phyloP scores from a whole-genome alignment of 148 eudicot species.

The Tetragonia tetragonoides region DNA sequence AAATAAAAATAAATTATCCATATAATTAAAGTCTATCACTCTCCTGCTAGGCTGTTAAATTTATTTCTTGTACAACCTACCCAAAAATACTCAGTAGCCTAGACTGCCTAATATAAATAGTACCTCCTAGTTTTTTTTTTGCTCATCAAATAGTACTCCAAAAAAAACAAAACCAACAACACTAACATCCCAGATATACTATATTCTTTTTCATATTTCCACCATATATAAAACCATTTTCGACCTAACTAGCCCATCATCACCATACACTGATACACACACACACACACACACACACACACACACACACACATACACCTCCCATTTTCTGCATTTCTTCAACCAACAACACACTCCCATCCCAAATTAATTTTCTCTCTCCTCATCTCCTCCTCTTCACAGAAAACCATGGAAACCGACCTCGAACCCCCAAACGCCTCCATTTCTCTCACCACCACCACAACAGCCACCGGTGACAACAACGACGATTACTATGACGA shows the following conservation, averaged over 20 bases:
- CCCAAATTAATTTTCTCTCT: not conserved
- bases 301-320: not conserved
- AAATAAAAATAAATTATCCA: too few species aligned
- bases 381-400: not conserved
- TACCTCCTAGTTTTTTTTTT: too few species aligned
- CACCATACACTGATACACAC: constrained; percentile 7
- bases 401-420: constrained; percentile 28
- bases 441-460: constrained; percentile 4
- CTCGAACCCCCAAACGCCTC: constrained; percentile 30
- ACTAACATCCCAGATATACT: too few species aligned
- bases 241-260: not conserved
- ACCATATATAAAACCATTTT: not conserved
- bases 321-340: not conserved
- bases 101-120: too few species aligned
- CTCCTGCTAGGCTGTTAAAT: too few species aligned
- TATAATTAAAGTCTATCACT: too few species aligned
- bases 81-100: too few species aligned
- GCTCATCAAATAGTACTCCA: too few species aligned
- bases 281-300: not conserved
- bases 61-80: too few species aligned
- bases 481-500: constrained; percentile 33
- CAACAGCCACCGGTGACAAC: not conserved
- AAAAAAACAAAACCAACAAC: too few species aligned
- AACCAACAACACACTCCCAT: not conserved
- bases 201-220: too few species aligned